These are phyloP conservation scores for Nitzschia inconspicua DNA, from an alignment of 108 stramenopile species.

Conservation along the genomic window DNA sequence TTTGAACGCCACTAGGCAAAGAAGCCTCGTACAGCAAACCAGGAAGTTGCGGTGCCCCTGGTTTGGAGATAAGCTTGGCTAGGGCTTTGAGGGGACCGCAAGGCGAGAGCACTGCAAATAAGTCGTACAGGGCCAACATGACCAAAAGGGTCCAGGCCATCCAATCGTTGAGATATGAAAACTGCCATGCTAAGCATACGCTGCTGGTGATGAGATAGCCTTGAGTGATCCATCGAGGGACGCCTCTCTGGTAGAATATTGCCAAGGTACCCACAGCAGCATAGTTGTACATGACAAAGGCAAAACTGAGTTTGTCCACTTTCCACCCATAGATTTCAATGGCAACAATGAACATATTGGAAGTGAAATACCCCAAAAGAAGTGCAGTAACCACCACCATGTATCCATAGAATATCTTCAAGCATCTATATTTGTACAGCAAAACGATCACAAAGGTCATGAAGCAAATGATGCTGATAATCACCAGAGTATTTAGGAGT, in stretches of 20 bases:
- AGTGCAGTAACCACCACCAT: constrained; percentile 79
- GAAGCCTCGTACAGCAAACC: constrained; percentile 95
- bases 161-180: constrained; percentile 90
- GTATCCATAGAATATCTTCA: constrained; percentile 85
- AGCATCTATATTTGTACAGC: constrained; percentile 87
- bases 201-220: constrained; percentile 84
- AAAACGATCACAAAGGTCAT: constrained; percentile 92
- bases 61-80: constrained; percentile 80
- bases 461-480: constrained; percentile 76
- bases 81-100: constrained; percentile 93
- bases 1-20: constrained; percentile 46
- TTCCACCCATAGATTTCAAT: constrained; percentile 69
- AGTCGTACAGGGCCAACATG: constrained; percentile 93
- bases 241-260: constrained; percentile 92
- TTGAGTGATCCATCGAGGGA: constrained; percentile 85
- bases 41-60: constrained; percentile 89
- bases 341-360: constrained; percentile 61
- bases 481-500: constrained; percentile 89
- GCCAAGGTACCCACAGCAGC: constrained; percentile 84
- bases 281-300: constrained; percentile 89
- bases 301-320: constrained; percentile 83
- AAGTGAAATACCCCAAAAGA: constrained; percentile 83
- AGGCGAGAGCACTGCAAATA: constrained; percentile 93
- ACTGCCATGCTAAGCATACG: constrained; percentile 94
- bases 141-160: constrained; percentile 94